Evolutionary conservation across 1,139 yeast species (phyloP).

Genomic region (Saccharomyces hybrid): DNA sequence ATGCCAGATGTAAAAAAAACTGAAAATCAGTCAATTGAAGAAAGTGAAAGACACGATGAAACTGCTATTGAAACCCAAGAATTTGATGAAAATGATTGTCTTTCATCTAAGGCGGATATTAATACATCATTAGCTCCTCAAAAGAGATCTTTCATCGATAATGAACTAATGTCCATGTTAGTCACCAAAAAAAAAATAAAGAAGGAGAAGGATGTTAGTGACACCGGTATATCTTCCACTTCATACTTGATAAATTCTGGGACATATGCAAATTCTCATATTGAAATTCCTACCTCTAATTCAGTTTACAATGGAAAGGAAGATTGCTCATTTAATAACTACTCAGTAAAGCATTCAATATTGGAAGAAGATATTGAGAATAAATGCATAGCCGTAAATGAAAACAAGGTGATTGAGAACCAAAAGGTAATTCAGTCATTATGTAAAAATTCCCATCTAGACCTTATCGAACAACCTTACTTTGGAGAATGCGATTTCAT

Average conservation of each 20-base stretch:
- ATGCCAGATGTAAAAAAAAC: background rate
- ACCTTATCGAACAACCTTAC: slow-evolving; percentile 11
- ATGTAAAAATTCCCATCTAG: background rate
- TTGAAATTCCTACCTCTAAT: background rate
- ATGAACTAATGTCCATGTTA: slow-evolving; percentile 14
- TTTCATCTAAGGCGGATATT: background rate
- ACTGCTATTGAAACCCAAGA: background rate
- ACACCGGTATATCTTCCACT: background rate
- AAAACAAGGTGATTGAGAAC: slow-evolving; percentile 10
- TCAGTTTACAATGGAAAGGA: background rate
- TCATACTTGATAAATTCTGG: background rate
- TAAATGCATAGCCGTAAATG: slow-evolving; percentile 11
- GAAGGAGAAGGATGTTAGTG: background rate
- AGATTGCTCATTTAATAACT: background rate
- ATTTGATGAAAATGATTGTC: background rate
- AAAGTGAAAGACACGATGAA: background rate
- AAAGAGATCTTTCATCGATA: slow-evolving; percentile 20
- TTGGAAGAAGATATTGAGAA: background rate
- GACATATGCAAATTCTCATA: background rate
- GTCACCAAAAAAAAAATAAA: slow-evolving; percentile 8
- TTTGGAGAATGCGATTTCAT: slow-evolving; percentile 15
- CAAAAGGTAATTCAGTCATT: slow-evolving; percentile 8
- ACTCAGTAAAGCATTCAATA: background rate
- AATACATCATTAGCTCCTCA: slow-evolving; percentile 16
- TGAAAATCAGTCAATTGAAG: background rate